Evolutionary conservation across 495 filamentous ascomycete species (phyloP).

Genomic region (Evernia prunastri): DNA sequence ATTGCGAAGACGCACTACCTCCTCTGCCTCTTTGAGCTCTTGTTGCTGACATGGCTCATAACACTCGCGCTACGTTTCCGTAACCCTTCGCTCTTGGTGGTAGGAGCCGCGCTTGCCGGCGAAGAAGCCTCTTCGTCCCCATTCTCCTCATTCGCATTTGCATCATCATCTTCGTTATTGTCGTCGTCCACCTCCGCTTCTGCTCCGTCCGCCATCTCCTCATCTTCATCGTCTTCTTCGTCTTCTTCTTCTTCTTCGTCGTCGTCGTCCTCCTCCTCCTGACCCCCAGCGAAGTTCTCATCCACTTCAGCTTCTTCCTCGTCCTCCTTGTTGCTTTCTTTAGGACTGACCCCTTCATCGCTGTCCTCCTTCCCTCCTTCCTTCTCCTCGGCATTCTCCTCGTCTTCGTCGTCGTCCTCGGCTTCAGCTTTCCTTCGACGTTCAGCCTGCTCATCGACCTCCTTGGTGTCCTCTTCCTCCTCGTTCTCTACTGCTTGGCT

Average conservation of each 20-base stretch:
- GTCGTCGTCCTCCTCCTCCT: constrained; percentile 14
- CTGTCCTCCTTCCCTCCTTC: constrained; percentile 35
- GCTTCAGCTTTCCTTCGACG: neutral
- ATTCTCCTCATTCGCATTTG: constrained; percentile 13
- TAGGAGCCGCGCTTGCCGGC: constrained; percentile 5
- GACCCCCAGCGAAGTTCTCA: constrained; percentile 32
- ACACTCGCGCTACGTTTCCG: constrained; percentile 30
- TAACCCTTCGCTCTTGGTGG: constrained; percentile 7
- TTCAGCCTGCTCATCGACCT: constrained; percentile 1
- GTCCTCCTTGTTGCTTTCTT: constrained; percentile 14
- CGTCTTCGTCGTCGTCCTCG: constrained; percentile 26
- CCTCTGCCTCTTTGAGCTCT: constrained; percentile 25
- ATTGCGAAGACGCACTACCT: constrained; percentile 7
- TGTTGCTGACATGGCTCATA: constrained; percentile 26
- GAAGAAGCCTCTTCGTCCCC: constrained; percentile 14
- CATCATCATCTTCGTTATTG: constrained; percentile 10
- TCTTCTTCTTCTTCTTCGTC: constrained; percentile 15
- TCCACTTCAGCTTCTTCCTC: constrained; percentile 27
- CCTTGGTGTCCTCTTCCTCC: constrained; percentile 18
- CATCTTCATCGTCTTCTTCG: constrained; percentile 17
- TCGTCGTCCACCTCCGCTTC: constrained; percentile 13
- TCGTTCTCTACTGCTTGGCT: neutral
- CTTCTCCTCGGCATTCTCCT: constrained; percentile 17
- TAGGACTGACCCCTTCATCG: constrained; percentile 18
- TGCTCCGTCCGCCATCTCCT: constrained; percentile 4